A percentile compares a stretch with the other conserved stretches of the same genome.
Conservation (phyloP, 768 basidiomycete species). For the Leccinum obscurum region DNA sequence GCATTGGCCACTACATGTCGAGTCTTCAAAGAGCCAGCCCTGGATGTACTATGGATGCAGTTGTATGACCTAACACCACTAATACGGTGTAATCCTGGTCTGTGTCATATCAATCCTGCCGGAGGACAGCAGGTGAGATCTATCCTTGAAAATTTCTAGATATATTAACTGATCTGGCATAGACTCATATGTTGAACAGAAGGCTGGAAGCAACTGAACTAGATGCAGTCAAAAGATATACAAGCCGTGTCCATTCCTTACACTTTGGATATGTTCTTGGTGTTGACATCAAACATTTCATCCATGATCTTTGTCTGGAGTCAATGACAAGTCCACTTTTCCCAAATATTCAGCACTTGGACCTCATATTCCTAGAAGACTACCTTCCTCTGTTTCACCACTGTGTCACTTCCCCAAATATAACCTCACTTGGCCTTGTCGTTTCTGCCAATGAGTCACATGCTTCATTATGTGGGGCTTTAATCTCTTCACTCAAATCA, state of each 20-base stretch:
- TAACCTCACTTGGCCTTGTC: background rate
- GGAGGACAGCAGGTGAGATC: background rate
- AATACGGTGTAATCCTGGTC: too few species aligned
- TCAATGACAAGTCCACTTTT: background rate
- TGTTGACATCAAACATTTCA: background rate
- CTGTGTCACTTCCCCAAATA: background rate
- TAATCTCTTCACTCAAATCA: background rate
- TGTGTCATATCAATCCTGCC: too few species aligned
- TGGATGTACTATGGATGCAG: too few species aligned
- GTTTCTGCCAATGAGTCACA: background rate
- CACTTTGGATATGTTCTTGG: too few species aligned
- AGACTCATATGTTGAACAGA: background rate
- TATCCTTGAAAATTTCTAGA: background rate
- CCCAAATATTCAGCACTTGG: background rate
- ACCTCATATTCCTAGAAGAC: background rate
- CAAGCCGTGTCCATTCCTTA: background rate
- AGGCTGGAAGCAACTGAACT: background rate
- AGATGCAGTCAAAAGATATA: background rate
- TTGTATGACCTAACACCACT: too few species aligned
- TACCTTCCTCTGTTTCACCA: background rate
- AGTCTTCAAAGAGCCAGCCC: too few species aligned
- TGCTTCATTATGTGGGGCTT: background rate
- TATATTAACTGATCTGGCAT: background rate
- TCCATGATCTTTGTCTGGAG: background rate
- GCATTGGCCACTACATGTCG: too few species aligned